phyloP scores from a whole-genome alignment of 495 filamentous ascomycete species.

The Aspergillus taichungensis region DNA sequence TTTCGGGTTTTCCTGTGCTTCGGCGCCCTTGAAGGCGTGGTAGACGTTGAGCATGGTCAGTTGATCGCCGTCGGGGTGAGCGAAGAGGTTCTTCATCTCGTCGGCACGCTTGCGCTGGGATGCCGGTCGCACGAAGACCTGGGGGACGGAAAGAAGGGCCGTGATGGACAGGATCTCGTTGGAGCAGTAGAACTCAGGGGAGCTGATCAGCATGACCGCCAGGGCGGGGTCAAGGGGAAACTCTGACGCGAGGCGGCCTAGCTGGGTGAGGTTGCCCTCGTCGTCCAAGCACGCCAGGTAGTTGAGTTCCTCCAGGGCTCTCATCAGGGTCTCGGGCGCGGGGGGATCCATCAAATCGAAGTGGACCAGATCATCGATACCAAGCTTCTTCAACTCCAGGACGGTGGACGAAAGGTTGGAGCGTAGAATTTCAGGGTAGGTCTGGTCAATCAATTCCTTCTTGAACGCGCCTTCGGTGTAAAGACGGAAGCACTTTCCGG shows the following conservation, averaged over 20 bases:
- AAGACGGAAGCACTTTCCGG: constrained; percentile 94
- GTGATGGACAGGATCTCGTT: constrained; percentile 97
- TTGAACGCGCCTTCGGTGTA: constrained; percentile 97
- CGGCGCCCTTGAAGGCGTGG: constrained; percentile 81
- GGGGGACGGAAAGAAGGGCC: constrained; percentile 85
- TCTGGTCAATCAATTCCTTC: constrained; percentile 94
- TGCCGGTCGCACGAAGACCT: constrained; percentile 85
- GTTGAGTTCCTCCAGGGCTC: constrained; percentile 94
- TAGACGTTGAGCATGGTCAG: constrained; percentile 96
- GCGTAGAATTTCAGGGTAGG: constrained; percentile 89
- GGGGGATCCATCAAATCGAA: constrained; percentile 99
- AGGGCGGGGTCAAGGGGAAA: constrained; percentile 93
- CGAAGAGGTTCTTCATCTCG: constrained; percentile 92
- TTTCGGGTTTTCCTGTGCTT: constrained; percentile 64
- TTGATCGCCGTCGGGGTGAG: constrained; percentile 89
- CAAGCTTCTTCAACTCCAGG: constrained; percentile 93
- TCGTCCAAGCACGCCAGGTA: constrained; percentile 95
- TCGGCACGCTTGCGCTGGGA: constrained; percentile 83
- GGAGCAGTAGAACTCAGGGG: constrained; percentile 96
- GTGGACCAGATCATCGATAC: constrained; percentile 91
- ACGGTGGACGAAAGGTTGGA: constrained; percentile 94
- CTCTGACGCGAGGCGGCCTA: constrained; percentile 85
- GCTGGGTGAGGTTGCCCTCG: constrained; percentile 78
- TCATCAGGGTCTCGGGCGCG: constrained; percentile 97
- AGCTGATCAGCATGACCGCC: constrained; percentile 96